Evolutionary conservation across 2,329 filamentous ascomycete species (phyloP).

Genomic region (Sclerotinia spermophila): DNA sequence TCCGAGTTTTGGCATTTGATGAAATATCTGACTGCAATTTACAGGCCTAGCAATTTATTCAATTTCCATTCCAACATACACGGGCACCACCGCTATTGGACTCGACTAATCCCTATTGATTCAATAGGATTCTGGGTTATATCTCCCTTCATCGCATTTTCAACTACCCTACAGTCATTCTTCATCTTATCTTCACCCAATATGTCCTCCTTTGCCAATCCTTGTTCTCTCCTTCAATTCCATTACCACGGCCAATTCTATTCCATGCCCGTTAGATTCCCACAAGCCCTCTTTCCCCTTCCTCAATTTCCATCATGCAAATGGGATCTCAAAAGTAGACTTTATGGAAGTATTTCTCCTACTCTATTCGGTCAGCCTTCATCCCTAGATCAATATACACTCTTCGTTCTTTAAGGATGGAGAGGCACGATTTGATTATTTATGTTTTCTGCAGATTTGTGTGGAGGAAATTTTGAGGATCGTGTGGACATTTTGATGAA

Average conservation of each 20-base stretch:
- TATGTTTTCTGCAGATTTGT: background rate
- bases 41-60: background rate
- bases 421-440: background rate
- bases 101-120: background rate
- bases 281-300: background rate
- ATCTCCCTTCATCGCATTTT: background rate
- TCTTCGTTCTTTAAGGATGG: background rate
- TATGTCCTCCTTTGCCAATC: background rate
- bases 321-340: slow-evolving; percentile 17
- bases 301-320: background rate
- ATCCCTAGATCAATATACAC: slow-evolving; percentile 6
- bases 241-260: background rate
- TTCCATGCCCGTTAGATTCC: background rate
- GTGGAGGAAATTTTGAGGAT: background rate
- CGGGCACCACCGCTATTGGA: background rate
- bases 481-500: slow-evolving; percentile 3
- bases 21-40: background rate
- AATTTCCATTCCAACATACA: background rate
- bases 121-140: background rate
- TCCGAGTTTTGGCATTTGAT: background rate
- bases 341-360: slow-evolving; percentile 15
- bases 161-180: background rate
- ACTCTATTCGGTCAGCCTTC: slow-evolving; percentile 16
- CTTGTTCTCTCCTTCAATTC: background rate
- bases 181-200: background rate